Evolutionary conservation across 768 basidiomycete genomes (phyloP), one percentile per base, ranked within the genome.

Genomic region (Gautieria morchelliformis): DNA sequence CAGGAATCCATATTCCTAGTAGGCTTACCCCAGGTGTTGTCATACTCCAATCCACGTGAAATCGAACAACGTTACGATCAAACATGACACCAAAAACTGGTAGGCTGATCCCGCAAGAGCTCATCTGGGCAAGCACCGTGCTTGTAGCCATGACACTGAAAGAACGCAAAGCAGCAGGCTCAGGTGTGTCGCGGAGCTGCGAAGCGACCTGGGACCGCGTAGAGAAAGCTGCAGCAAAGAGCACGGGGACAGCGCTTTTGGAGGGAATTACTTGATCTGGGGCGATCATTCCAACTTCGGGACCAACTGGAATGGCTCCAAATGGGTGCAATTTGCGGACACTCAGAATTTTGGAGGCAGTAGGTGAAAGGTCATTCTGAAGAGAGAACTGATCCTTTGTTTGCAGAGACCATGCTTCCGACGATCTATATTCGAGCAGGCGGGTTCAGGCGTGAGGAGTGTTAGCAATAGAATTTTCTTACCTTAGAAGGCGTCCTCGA

Each of bases 21-120:
- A 14, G 33, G n/a, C 51, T 52, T 40, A 17, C 51, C 51, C 14
- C 27, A 24, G 24, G 22, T 33, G 17, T 4, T 12, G 27, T 44
- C 7, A 44, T 24, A 52, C 11, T n/a, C 51, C 51, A 52, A 19
- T 52, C 51, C 20, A 52, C 51, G 24, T 52, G 51, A 19, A 52
- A 20, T 52, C 51, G 32, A 22, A 52, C 51, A 19, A 40, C 11
- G 19, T 52, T 35, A 7, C 51, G 32, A 24, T 52, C 51, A 19
- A 52, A 39, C 37, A 52, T 37, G 24, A 52, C 37, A 40, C 51
- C 51, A 40, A 52, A 52, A 8, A 52, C 51, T 15, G 51, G 51
- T n/a, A 35, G 17, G 17, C 17, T 33, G 48, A 35, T 12, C 17
- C 51, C 51, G 32, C 14, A 22, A 35, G 14, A 3, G 14, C 6